Evolutionary conservation across 2,329 filamentous ascomycete genomes (phyloP).

Genomic region (Ascochyta lentis): DNA sequence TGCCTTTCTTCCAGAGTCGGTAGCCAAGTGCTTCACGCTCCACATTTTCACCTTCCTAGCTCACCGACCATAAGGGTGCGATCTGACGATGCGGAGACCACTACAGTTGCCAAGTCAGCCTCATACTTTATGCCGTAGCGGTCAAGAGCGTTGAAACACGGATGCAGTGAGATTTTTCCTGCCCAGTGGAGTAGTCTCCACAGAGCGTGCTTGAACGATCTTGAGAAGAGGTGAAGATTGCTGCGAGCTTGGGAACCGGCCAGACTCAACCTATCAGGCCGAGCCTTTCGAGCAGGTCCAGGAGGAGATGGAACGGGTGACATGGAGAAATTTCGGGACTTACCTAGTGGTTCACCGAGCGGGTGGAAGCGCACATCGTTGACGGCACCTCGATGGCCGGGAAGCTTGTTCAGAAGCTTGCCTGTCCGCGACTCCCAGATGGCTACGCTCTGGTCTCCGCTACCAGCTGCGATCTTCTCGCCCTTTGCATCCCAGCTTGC

Average conservation of each 20-base stretch:
- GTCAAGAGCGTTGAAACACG: slow-evolving; percentile 24
- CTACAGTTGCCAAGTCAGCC: slow-evolving; percentile 57
- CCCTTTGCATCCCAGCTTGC: slow-evolving; percentile 90
- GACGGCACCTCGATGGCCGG: slow-evolving; percentile 92
- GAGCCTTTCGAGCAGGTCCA: too few relatives aligned
- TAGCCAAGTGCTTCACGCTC: slow-evolving; percentile 29
- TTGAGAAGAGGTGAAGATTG: not conserved
- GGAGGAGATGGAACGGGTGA: not conserved
- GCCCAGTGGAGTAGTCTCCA: slow-evolving; percentile 4
- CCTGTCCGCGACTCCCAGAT: slow-evolving; percentile 90
- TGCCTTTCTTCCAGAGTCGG: slow-evolving; percentile 27
- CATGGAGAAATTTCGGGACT: slow-evolving; percentile 52
- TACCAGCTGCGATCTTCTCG: slow-evolving; percentile 85
- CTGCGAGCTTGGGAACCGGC: not conserved
- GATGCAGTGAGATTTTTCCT: slow-evolving; percentile 3
- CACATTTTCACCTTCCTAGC: slow-evolving; percentile 65
- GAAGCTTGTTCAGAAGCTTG: slow-evolving; percentile 92
- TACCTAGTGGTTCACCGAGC: slow-evolving; percentile 83
- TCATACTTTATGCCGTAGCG: slow-evolving; percentile 12
- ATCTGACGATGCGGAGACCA: slow-evolving; percentile 90
- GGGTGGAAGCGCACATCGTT: slow-evolving; percentile 94
- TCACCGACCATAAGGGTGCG: slow-evolving; percentile 84
- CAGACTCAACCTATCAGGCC: not conserved
- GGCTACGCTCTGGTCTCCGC: slow-evolving; percentile 87
- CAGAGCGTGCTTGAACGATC: not conserved